phyloP scores from a whole-genome alignment of 768 basidiomycete species.

The Serendipita sp. region DNA sequence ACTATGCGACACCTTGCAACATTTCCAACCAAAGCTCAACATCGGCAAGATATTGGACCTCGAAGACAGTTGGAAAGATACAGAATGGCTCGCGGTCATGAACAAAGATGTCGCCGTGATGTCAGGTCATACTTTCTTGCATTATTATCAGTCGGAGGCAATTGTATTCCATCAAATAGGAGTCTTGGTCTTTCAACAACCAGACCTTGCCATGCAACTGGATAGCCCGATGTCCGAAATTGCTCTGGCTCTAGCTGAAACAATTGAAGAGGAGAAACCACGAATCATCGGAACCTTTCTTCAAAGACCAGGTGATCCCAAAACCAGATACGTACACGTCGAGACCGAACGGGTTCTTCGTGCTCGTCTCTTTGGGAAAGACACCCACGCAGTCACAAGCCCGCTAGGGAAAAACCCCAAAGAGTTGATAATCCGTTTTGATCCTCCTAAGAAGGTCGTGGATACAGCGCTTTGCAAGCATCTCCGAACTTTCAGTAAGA shows the following conservation, averaged over 20 bases:
- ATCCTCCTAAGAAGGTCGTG: constrained; percentile 19
- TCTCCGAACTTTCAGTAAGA: constrained; percentile 30
- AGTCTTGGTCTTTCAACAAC: constrained; percentile 29
- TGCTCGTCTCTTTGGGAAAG: constrained; percentile 17
- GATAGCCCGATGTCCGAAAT: constrained; percentile 30
- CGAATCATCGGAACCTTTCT: constrained; percentile 28
- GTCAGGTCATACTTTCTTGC: constrained; percentile 23
- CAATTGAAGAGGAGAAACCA: constrained; percentile 23
- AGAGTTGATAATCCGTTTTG: not conserved
- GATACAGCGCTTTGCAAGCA: constrained; percentile 31
- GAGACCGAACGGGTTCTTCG: not conserved
- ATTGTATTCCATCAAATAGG: constrained; percentile 30
- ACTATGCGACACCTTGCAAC: not conserved
- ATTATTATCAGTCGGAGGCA: constrained; percentile 22
- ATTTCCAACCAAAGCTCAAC: not conserved
- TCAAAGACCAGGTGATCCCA: not conserved
- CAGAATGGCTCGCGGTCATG: not conserved
- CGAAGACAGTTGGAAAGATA: not conserved
- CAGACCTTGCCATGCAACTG: constrained; percentile 24
- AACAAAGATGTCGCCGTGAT: not conserved
- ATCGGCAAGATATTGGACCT: not conserved
- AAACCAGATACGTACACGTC: not conserved
- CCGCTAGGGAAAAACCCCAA: not conserved
- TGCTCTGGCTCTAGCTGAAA: constrained; percentile 22
- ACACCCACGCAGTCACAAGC: constrained; percentile 9